phyloP scores from a whole-genome alignment of 331 rosid genomes.

The Malus hybrid region DNA sequence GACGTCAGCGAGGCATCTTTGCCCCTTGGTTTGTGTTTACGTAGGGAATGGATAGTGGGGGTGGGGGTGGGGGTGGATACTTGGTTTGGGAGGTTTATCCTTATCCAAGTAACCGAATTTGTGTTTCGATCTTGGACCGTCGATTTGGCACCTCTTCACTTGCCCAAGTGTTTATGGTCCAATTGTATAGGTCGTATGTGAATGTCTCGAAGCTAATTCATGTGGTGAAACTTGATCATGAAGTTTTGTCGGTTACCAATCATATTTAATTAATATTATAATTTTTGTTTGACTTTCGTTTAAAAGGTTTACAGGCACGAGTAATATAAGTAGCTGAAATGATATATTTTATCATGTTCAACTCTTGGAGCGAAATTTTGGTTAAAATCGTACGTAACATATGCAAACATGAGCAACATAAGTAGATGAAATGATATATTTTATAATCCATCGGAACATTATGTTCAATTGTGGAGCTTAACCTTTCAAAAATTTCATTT shows the following conservation, averaged over 20 bases:
- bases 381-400: no score
- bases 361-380: no score
- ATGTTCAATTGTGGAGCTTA: no score
- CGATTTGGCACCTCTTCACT: no score
- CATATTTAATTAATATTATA: no score
- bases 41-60: conserved; percentile 3
- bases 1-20: conserved; percentile 8
- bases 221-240: background rate
- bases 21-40: conserved; percentile 10
- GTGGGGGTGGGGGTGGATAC: background rate
- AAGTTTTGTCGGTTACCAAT: background rate
- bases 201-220: background rate
- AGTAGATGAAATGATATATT: no score
- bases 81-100: conserved; percentile 28
- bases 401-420: no score
- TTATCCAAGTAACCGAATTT: conserved; percentile 31
- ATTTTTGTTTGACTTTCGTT: background rate
- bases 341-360: no score
- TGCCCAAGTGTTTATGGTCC: background rate
- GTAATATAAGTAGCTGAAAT: no score
- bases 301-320: no score
- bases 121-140: conserved; percentile 1
- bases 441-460: no score
- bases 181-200: background rate
- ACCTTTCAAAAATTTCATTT: no score